Conservation (phyloP, 31 red algal species). For the Bonnemaisonia californica region DNA sequence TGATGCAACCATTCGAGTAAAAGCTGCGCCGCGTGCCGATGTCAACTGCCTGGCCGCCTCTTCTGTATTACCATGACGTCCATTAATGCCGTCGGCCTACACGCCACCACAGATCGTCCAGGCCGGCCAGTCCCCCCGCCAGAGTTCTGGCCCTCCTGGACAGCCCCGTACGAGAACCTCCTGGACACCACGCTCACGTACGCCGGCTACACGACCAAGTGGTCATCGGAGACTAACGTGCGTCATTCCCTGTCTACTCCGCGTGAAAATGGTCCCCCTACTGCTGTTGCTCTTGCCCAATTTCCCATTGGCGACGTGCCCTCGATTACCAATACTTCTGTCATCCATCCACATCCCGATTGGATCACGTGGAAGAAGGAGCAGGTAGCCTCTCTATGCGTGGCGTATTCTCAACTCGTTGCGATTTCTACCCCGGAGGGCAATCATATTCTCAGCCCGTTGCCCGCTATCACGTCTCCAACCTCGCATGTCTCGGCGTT, state of each 20-base stretch:
- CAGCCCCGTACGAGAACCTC: slow-evolving; percentile 20
- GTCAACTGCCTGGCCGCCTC: too few species aligned
- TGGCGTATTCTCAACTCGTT: slow-evolving; percentile 21
- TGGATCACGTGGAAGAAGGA: neutral
- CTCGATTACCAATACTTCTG: neutral
- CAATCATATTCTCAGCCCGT: slow-evolving; percentile 24
- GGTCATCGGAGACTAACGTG: slow-evolving; percentile 15
- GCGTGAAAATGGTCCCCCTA: neutral
- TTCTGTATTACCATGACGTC: neutral
- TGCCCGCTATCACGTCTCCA: slow-evolving; percentile 19
- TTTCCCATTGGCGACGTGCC: slow-evolving; percentile 31
- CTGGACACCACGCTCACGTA: slow-evolving; percentile 12
- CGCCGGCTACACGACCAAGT: slow-evolving; percentile 39
- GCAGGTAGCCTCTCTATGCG: slow-evolving; percentile 26
- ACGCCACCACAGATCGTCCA: slow-evolving; percentile 7
- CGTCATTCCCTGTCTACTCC: slow-evolving; percentile 25
- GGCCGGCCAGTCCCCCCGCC: neutral
- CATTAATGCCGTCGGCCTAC: neutral
- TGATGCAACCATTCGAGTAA: too few species aligned
- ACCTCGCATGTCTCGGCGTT: neutral
- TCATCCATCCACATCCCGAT: neutral
- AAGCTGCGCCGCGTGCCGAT: too few species aligned
- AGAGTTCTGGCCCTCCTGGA: slow-evolving; percentile 35
- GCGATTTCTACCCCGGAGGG: slow-evolving; percentile 43
- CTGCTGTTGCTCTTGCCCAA: slow-evolving; percentile 40